phyloP scores from a whole-genome alignment of 2,329 filamentous ascomycete genomes.

The Claviceps pazoutovae region DNA sequence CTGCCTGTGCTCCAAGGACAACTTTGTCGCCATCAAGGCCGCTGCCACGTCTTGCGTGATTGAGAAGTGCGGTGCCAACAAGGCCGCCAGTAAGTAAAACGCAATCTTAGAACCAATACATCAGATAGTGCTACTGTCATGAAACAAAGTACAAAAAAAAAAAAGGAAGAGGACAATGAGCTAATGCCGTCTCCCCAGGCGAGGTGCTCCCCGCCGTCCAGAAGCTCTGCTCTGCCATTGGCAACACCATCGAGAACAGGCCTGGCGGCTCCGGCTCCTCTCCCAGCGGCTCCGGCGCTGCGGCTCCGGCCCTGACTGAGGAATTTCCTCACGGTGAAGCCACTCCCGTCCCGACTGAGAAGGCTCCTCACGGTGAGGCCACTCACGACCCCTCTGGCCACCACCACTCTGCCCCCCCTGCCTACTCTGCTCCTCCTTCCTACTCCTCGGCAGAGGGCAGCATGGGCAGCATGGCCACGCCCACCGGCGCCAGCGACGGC shows the following conservation, averaged over 20 bases:
- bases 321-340: neutral
- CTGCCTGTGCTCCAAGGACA: constrained; percentile 19
- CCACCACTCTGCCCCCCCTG: neutral
- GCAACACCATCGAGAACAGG: constrained; percentile 3
- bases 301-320: neutral
- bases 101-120: too few species aligned
- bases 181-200: constrained; percentile 12
- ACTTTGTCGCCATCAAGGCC: constrained; percentile 18
- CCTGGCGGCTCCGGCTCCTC: constrained; percentile 3
- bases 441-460: neutral
- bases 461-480: neutral
- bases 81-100: constrained; percentile 24
- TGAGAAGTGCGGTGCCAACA: constrained; percentile 20
- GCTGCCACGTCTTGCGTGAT: constrained; percentile 23
- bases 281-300: neutral
- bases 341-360: neutral
- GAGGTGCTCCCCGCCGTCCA: constrained; percentile 25
- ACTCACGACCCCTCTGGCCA: neutral
- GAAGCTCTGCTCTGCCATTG: constrained; percentile 18
- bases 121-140: too few species aligned
- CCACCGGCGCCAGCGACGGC: neutral
- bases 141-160: too few species aligned
- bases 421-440: too few species aligned
- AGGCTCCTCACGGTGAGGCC: neutral
- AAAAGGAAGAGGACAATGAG: neutral